A percentile compares a stretch with the other conserved stretches of the same genome.
Evolutionary conservation across 2,329 filamentous ascomycete species (phyloP).

Genomic region (Periconia digitata): DNA sequence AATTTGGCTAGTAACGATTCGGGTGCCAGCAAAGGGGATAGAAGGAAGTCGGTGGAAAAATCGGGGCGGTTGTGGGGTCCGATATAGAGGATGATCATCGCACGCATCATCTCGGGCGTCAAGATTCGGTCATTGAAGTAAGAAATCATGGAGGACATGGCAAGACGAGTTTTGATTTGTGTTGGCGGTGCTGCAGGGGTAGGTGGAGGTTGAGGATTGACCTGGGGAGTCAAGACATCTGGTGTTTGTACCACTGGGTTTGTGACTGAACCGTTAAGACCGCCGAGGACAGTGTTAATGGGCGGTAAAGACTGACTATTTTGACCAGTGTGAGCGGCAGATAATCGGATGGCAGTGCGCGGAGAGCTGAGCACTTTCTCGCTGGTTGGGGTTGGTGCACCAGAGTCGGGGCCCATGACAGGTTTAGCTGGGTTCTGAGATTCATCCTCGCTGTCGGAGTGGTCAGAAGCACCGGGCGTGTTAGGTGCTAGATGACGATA

Average conservation of each 20-base stretch:
- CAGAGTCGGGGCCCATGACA: slow-evolving; percentile 3
- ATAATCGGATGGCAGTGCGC: slow-evolving; percentile 40
- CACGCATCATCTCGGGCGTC: slow-evolving; percentile 96
- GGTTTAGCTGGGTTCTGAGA: slow-evolving; percentile 13
- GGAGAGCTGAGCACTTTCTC: slow-evolving; percentile 32
- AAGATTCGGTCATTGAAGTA: slow-evolving; percentile 96
- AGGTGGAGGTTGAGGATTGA: slow-evolving; percentile 14
- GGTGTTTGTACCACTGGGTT: slow-evolving; percentile 22
- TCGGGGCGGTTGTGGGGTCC: slow-evolving; percentile 91
- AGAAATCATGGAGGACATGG: slow-evolving; percentile 95
- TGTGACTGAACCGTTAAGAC: slow-evolving; percentile 14
- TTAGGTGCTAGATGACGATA: slow-evolving; percentile 79
- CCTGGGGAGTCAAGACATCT: slow-evolving; percentile 23
- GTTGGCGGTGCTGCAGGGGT: slow-evolving; percentile 45
- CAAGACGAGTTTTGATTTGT: slow-evolving; percentile 77
- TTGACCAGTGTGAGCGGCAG: slow-evolving; percentile 41
- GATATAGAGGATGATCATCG: slow-evolving; percentile 98
- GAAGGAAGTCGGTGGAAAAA: slow-evolving; percentile 85
- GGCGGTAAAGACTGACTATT: slow-evolving; percentile 24
- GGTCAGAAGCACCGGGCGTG: slow-evolving; percentile 79
- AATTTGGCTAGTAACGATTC: slow-evolving; percentile 82
- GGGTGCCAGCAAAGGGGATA: slow-evolving; percentile 87
- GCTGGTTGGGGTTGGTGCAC: slow-evolving; percentile 18
- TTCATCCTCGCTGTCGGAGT: slow-evolving; percentile 59
- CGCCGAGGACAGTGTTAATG: slow-evolving; percentile 20